phyloP scores from a whole-genome alignment of 2,329 filamentous ascomycete species.

The Diaporthe australafricana region DNA sequence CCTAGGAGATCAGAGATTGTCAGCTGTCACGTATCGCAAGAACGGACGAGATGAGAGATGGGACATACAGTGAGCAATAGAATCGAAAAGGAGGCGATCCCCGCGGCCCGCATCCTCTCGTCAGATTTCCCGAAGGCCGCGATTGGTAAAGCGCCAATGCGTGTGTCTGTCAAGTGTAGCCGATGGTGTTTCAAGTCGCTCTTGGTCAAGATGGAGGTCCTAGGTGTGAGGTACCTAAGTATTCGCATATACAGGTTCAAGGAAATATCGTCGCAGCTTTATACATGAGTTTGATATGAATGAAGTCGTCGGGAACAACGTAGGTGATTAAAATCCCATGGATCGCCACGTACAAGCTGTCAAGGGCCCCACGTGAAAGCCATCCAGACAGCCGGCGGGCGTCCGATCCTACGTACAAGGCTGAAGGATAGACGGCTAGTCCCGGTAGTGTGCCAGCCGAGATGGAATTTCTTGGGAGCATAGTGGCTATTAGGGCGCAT shows the following conservation, averaged over 20 bases:
- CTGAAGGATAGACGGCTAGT: conserved; percentile 1
- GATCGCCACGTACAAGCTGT: conserved; percentile 1
- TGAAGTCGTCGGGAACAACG: neutral
- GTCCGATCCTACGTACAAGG: conserved; percentile 10
- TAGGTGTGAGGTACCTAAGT: neutral
- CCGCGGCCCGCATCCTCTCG: neutral
- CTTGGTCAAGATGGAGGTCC: neutral
- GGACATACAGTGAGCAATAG: neutral
- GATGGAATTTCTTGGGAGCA: conserved; percentile 7
- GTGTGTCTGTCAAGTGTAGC: neutral
- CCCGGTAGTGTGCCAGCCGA: conserved; percentile 12
- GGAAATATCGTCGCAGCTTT: neutral
- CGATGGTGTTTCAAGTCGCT: neutral
- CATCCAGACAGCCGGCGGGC: neutral
- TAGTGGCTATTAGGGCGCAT: conserved; percentile 9
- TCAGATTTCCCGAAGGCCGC: conserved; percentile 4
- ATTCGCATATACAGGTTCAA: neutral
- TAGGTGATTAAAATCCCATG: neutral
- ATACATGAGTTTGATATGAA: neutral
- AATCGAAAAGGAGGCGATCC: conserved; percentile 1
- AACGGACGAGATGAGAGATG: neutral
- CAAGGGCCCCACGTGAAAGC: conserved; percentile 2
- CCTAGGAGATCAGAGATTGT: neutral
- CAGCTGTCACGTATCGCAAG: neutral
- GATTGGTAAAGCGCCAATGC: neutral